Evolutionary conservation across 2,329 filamentous ascomycete genomes (phyloP).

Genomic region (Verticillium albo-atrum): DNA sequence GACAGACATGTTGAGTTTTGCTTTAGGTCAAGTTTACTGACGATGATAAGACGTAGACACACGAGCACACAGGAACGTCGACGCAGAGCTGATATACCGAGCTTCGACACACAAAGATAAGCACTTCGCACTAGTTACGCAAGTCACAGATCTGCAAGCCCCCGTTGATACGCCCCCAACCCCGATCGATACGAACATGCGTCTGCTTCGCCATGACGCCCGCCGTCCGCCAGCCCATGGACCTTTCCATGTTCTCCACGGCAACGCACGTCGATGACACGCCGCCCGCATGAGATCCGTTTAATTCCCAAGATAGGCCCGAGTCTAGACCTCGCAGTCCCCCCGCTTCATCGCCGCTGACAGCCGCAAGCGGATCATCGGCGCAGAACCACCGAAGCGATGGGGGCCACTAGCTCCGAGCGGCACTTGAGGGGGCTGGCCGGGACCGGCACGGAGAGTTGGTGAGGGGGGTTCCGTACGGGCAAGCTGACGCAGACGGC

Average conservation of each 20-base stretch:
- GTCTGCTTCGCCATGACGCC: not conserved
- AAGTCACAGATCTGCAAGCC: not conserved
- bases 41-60: not conserved
- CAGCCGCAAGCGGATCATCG: not conserved
- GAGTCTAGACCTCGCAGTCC: not conserved
- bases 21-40: not conserved
- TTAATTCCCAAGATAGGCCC: not conserved
- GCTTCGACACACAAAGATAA: not conserved
- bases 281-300: not conserved
- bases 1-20: conserved; percentile 17
- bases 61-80: not conserved
- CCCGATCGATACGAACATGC: not conserved
- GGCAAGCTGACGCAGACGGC: not conserved
- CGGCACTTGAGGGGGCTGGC: not conserved
- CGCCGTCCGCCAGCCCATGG: not conserved
- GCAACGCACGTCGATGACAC: not conserved
- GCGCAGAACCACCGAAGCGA: not conserved
- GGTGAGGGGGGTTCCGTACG: not conserved
- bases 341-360: not conserved
- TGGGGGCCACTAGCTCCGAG: not conserved
- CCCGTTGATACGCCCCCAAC: not conserved
- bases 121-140: not conserved
- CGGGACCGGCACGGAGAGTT: not conserved
- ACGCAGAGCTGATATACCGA: conserved; percentile 6
- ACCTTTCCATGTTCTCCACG: not conserved